Conservation (phyloP, 192 early-diverging fungal species). For the Mortierella antarctica region DNA sequence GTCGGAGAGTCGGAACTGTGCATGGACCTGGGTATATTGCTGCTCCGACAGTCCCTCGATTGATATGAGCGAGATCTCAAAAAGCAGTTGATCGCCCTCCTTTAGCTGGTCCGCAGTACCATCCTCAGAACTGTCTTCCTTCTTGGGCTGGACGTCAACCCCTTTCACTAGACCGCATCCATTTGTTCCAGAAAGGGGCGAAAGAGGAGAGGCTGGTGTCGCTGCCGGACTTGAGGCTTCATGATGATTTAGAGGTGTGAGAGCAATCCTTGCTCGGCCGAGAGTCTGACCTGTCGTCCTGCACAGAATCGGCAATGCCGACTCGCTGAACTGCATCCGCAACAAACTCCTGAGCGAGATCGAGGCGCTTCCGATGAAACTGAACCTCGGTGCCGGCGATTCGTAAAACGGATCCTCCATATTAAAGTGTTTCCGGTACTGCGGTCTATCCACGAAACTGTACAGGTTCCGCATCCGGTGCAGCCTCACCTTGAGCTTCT, state of each 20-base stretch:
- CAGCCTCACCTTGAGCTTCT: conserved; percentile 67
- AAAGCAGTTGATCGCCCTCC: conserved; percentile 65
- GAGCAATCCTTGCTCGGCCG: conserved; percentile 50
- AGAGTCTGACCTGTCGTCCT: conserved; percentile 56
- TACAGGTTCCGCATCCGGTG: conserved; percentile 81
- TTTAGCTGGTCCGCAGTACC: conserved; percentile 38
- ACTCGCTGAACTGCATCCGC: conserved; percentile 55
- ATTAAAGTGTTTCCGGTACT: conserved; percentile 68
- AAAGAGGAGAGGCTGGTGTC: neutral
- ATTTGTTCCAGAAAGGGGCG: neutral
- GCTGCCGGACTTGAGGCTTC: neutral
- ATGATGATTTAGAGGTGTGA: conserved; percentile 53
- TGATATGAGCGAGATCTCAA: conserved; percentile 73
- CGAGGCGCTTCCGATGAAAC: conserved; percentile 64
- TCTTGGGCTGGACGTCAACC: neutral
- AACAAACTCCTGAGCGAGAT: conserved; percentile 54
- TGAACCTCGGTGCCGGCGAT: conserved; percentile 60
- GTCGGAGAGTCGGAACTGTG: conserved; percentile 73
- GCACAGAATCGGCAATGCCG: conserved; percentile 55
- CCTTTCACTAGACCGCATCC: conserved; percentile 4
- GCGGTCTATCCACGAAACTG: conserved; percentile 67
- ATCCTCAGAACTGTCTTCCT: neutral
- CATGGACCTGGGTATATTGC: conserved; percentile 77
- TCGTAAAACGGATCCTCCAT: conserved; percentile 74
- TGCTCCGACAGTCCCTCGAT: conserved; percentile 70